Percentiles rank a stretch among this genome's conserved stretches.
phyloP scores from a whole-genome alignment of 176 grass and related monocot genomes.

The Zea luxurians region DNA sequence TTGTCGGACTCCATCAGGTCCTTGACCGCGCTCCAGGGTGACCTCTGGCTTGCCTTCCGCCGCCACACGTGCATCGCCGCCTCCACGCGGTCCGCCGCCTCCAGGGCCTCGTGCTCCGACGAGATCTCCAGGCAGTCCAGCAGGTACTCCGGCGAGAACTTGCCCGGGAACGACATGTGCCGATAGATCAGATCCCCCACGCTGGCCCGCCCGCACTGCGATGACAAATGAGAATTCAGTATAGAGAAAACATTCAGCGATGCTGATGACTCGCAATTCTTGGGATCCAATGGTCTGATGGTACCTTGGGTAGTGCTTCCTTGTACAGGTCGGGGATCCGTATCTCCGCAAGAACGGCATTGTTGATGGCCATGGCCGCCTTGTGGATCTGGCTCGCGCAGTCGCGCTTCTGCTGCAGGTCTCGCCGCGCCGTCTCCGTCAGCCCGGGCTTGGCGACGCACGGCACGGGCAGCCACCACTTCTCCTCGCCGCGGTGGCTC shows the following conservation, averaged over 20 bases:
- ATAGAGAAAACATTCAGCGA: background rate
- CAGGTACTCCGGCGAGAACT: conserved; percentile 79
- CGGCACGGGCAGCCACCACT: conserved; percentile 93
- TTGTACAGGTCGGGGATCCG: conserved; percentile 68
- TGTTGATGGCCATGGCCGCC: conserved; percentile 91
- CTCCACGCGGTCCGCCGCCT: conserved; percentile 66
- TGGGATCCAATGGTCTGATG: background rate
- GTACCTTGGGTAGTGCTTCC: conserved; percentile 73
- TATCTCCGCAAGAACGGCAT: conserved; percentile 59
- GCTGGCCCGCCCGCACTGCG: conserved; percentile 67
- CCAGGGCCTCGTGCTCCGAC: conserved; percentile 74
- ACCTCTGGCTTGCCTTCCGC: conserved; percentile 51
- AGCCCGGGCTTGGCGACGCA: conserved; percentile 67
- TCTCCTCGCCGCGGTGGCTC: conserved; percentile 56
- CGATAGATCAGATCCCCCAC: conserved; percentile 74
- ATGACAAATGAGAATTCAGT: background rate
- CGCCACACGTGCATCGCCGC: conserved; percentile 86
- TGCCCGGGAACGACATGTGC: conserved; percentile 72
- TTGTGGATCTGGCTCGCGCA: conserved; percentile 89
- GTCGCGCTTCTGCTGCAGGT: conserved; percentile 70
- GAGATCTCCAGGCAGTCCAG: conserved; percentile 74
- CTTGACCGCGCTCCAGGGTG: conserved; percentile 65
- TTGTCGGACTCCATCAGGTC: conserved; percentile 84
- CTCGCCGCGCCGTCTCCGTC: conserved; percentile 55
- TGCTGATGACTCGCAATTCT: background rate